Evolutionary conservation across 2,329 filamentous ascomycete species (phyloP).

Genomic region (Colletotrichum tamarilloi): DNA sequence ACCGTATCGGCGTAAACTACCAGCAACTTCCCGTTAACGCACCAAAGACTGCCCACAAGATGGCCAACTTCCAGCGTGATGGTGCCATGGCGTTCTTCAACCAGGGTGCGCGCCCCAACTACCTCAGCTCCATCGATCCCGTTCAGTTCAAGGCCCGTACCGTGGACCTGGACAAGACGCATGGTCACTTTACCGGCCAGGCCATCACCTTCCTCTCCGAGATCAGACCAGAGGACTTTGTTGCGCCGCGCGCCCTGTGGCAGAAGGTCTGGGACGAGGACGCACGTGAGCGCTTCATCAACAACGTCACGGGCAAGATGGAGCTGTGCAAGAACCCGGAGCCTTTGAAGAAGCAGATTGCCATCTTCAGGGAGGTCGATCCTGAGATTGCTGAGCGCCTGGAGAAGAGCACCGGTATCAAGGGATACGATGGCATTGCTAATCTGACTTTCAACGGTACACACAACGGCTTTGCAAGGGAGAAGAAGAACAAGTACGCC

Average conservation of each 20-base stretch:
- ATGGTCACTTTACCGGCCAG: slow-evolving; percentile 51
- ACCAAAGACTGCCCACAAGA: slow-evolving; percentile 33
- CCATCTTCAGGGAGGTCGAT: slow-evolving; percentile 72
- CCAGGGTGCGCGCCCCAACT: slow-evolving; percentile 58
- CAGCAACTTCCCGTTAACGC: slow-evolving; percentile 65
- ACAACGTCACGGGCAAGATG: slow-evolving; percentile 72
- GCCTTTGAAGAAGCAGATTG: slow-evolving; percentile 72
- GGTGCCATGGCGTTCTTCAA: slow-evolving; percentile 51
- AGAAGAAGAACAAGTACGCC: slow-evolving; percentile 56
- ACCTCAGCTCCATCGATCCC: slow-evolving; percentile 45
- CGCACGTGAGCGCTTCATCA: slow-evolving; percentile 68
- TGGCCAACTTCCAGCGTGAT: slow-evolving; percentile 49
- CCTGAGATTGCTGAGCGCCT: slow-evolving; percentile 66
- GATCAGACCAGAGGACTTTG: slow-evolving; percentile 51
- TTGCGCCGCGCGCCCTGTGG: slow-evolving; percentile 38
- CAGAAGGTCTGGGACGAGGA: slow-evolving; percentile 62
- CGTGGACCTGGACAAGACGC: slow-evolving; percentile 50
- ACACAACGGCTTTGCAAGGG: slow-evolving; percentile 69
- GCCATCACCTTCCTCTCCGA: slow-evolving; percentile 51
- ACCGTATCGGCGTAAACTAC: slow-evolving; percentile 69
- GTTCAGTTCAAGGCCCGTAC: slow-evolving; percentile 48
- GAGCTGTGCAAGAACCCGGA: slow-evolving; percentile 66
- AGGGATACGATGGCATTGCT: slow-evolving; percentile 68
- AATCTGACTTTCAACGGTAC: slow-evolving; percentile 68
- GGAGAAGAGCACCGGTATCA: slow-evolving; percentile 72